Evolutionary conservation across 202 grass and related monocot species (phyloP).

Genomic region (Carex arenaria): DNA sequence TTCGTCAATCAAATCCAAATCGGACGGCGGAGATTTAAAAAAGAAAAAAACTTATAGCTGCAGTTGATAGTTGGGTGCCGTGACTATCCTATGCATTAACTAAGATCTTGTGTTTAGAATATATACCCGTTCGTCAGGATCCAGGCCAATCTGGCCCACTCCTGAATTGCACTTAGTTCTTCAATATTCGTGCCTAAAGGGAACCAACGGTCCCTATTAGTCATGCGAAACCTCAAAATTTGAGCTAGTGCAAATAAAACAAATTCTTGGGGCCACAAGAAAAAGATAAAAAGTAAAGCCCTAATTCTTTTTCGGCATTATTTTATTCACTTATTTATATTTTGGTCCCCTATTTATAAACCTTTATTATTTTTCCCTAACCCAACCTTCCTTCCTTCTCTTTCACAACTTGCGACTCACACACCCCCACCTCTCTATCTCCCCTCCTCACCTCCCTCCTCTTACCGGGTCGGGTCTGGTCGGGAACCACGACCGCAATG

Average conservation of each 20-base stretch:
- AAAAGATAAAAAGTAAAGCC: conserved; percentile 4
- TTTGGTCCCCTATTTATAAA: conserved; percentile 8
- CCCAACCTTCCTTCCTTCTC: neutral
- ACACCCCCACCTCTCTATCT: neutral
- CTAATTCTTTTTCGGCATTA: neutral
- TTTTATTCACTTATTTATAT: neutral
- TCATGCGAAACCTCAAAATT: no score
- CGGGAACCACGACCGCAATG: neutral
- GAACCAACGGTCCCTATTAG: no score
- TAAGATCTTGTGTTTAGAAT: no score
- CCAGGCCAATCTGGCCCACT: no score
- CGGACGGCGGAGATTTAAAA: neutral
- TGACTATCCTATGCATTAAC: no score
- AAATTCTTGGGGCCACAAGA: neutral
- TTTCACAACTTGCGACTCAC: neutral
- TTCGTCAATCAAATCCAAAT: neutral
- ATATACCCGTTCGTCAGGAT: no score
- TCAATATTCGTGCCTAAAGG: no score
- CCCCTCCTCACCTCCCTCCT: neutral
- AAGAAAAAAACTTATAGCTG: neutral
- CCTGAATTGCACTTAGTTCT: no score
- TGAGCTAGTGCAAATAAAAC: no score
- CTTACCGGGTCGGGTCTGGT: conserved; percentile 19
- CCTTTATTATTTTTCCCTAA: neutral
- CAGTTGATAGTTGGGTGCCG: neutral